Evolutionary conservation across 331 rosid species (phyloP).

Genomic region (Malus hybrid): DNA sequence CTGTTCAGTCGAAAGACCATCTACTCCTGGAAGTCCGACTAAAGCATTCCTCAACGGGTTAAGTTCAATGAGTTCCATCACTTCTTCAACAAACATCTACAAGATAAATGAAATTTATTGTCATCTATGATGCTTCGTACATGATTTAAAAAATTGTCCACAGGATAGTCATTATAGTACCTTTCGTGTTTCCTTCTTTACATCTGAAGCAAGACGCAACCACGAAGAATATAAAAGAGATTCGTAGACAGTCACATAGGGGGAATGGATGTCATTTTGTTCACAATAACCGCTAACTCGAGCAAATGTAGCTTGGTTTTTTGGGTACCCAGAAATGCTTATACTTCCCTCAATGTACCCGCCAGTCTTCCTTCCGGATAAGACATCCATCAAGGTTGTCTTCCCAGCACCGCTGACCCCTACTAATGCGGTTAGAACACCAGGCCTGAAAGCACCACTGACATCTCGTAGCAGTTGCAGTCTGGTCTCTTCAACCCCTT

Average conservation of each 20-base stretch:
- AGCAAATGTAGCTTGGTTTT: slow-evolving; percentile 56
- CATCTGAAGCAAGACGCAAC: slow-evolving; percentile 48
- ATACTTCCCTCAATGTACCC: slow-evolving; percentile 60
- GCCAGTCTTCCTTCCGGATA: slow-evolving; percentile 60
- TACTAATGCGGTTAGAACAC: slow-evolving; percentile 50
- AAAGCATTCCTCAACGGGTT: slow-evolving; percentile 32
- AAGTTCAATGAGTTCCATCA: slow-evolving; percentile 53
- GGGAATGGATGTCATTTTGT: slow-evolving; percentile 63
- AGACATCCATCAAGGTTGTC: slow-evolving; percentile 63
- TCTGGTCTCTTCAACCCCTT: slow-evolving; percentile 32
- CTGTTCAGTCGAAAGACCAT: slow-evolving; percentile 56
- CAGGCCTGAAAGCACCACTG: slow-evolving; percentile 56
- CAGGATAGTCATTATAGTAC: slow-evolving; percentile 2
- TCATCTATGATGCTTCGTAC: neutral
- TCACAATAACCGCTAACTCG: slow-evolving; percentile 65
- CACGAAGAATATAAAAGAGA: slow-evolving; percentile 53
- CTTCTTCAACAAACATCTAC: slow-evolving; percentile 57
- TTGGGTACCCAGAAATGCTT: slow-evolving; percentile 52
- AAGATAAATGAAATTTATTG: neutral
- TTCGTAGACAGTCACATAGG: slow-evolving; percentile 53
- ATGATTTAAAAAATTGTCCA: neutral
- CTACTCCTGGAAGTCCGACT: slow-evolving; percentile 56
- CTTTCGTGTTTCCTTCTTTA: slow-evolving; percentile 30
- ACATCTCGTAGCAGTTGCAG: slow-evolving; percentile 41
- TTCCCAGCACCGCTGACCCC: slow-evolving; percentile 77